These are phyloP conservation scores for Neolentinus lepideus DNA, from an alignment of 1,284 basidiomycete species.

Conservation along the genomic window DNA sequence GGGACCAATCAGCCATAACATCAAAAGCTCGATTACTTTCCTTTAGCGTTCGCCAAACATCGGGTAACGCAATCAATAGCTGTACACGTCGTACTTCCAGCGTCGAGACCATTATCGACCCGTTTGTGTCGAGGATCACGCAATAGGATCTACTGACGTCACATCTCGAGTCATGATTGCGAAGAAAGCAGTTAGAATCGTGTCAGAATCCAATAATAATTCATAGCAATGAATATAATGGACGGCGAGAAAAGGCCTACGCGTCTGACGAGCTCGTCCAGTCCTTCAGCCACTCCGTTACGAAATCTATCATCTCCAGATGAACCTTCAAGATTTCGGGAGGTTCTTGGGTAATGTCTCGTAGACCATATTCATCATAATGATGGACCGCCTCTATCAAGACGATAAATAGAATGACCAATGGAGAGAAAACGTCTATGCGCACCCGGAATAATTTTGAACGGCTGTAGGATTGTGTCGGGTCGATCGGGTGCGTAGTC, in stretches of 20 bases:
- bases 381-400: conserved; percentile 77
- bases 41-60: too few species aligned
- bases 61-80: too few species aligned
- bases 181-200: too few species aligned
- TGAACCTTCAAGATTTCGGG: conserved; percentile 78
- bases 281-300: conserved; percentile 76
- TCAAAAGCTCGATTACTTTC: too few species aligned
- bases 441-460: conserved; percentile 84
- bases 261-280: conserved; percentile 23
- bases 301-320: conserved; percentile 74
- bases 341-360: conserved; percentile 63
- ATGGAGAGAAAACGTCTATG: conserved; percentile 8
- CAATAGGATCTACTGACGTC: too few species aligned
- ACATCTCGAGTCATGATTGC: too few species aligned
- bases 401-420: not conserved
- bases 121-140: too few species aligned
- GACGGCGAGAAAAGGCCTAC: not conserved
- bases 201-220: too few species aligned
- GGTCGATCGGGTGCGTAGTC: conserved; percentile 62
- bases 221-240: too few species aligned
- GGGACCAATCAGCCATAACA: too few species aligned
- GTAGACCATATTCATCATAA: conserved; percentile 85
- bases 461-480: conserved; percentile 72
- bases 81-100: too few species aligned
- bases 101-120: too few species aligned